Evolutionary conservation across 306 rosid species (phyloP), one percentile per base, ranked within the genome.

Genomic region (Prinsepia uniflora): DNA sequence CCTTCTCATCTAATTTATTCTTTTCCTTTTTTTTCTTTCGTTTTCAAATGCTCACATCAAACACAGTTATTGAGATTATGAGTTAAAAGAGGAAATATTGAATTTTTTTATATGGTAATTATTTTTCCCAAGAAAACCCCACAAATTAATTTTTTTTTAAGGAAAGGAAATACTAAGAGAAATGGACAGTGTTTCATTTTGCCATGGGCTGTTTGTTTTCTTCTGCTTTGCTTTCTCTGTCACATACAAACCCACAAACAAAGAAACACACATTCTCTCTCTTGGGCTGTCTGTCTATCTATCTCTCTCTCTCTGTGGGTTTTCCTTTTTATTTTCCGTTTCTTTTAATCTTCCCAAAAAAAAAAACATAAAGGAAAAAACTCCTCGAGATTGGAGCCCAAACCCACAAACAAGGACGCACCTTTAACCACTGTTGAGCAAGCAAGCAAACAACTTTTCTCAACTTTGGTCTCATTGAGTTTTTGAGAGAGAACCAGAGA

Each of bases 321-420:
- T 65, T 34, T 30, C 65, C 54, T 13, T 15, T 46, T 54, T n/a
- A 34, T n/a, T 7, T 17, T 30, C 22, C 5, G 12, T 67, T 68
- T 50, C 17, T 41, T 49, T 67, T 20, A 20, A 34, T 30, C 14
- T 59, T 11, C 20, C 20, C 10, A 34, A 34, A 34, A 36, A 59
- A n/a, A n/a, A 59, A 57, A 59, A 59, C 64, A 34, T 10, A 59
- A 14, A 59, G 10, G 75, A 62, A 66, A 67, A 65, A 15, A 61
- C 19, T 34, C 83, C 89, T 88, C 88, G 86, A 84, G 88, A 85
- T 84, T 90, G 81, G 87, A 42, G 87, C 81, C 65, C 65, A 66
- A 81, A 75, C 64, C 80, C 80, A 64, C 73, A 72, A 48, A 24
- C 40, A 53, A 8, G 62, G 65, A 45, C 74, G 57, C 65, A 30